Evolutionary conservation across 164 flowering plant species (phyloP), one percentile per base, ranked within the genome.

Genomic region (Amborella trichopoda): DNA sequence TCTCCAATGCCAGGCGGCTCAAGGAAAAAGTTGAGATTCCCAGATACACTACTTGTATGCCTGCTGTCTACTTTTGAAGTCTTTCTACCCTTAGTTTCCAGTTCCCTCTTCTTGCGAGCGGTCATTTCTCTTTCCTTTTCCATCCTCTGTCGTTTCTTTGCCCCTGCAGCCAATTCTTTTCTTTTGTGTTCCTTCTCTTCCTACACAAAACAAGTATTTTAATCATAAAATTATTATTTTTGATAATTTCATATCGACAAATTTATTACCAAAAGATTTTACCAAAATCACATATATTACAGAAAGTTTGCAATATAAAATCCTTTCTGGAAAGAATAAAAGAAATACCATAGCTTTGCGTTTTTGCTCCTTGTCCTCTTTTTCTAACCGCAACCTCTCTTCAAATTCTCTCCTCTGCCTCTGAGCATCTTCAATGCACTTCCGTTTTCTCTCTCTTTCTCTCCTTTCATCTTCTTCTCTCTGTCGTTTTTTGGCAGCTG

Each of bases 391-490:
- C 34, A 71, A 21, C 53, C 70, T 83, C 36, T 68, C 73, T 18
- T 60, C 76, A 12, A 62, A 62, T 42, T 64, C 78, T 56, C 61
- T 67, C 54, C 65, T 76, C 48, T 61, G 68, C 45, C 45, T 64
- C 50, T 69, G 55, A 46, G 70, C 62, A 50, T 65, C 82, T 50
- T 75, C 86, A 48, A 59, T 48, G 21, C 80, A 77, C 57, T 60
- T 74, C 55, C 80, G 63, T 63, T 90, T 86, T 40, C 65, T 71
- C 53, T 75, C 87, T 70, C 63, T 76, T 55, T 73, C 83, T 60
- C 69, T 81, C 58, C 49, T 67, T 28, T 71, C 86, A 55, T 80
- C 87, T 57, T 77, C 99, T 60, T 84, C 95, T 59, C 88, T 75
- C 44, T 47, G 70, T 52, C 93, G 80, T 60, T 82, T 82, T 69